These are phyloP conservation scores for Prunella vulgaris DNA, from an alignment of 257 asterid genomes.

Conservation along the genomic window DNA sequence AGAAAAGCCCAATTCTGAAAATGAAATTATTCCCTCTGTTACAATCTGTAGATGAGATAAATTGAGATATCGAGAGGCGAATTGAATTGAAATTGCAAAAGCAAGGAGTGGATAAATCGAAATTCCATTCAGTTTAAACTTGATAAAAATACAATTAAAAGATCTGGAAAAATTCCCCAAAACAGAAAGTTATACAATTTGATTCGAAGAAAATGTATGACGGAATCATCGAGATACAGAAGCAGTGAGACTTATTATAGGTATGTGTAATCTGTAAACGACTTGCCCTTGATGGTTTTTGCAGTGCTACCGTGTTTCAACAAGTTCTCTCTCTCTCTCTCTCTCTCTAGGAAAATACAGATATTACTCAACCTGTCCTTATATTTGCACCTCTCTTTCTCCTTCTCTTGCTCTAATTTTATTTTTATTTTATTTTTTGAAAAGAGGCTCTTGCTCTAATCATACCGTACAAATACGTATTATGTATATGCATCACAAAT, in stretches of 20 bases:
- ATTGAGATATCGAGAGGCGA: slow-evolving; percentile 18
- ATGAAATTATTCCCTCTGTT: slow-evolving; percentile 20
- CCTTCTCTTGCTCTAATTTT: not conserved
- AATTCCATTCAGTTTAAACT: slow-evolving; percentile 14
- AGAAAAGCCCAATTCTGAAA: slow-evolving; percentile 21
- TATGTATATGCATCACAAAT: too few relatives aligned
- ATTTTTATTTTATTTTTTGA: too few relatives aligned
- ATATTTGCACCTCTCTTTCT: slow-evolving; percentile 26
- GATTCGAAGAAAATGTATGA: slow-evolving; percentile 3
- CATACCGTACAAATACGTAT: too few relatives aligned
- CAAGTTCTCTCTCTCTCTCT: not conserved
- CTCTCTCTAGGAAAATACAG: slow-evolving; percentile 24
- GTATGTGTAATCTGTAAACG: not conserved
- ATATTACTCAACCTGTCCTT: slow-evolving; percentile 26
- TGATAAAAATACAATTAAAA: slow-evolving; percentile 9
- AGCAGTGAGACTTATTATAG: slow-evolving; percentile 14
- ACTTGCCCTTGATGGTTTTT: slow-evolving; percentile 30
- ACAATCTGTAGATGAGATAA: slow-evolving; percentile 8
- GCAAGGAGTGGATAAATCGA: slow-evolving; percentile 27
- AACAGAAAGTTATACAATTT: not conserved
- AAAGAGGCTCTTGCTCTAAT: too few relatives aligned
- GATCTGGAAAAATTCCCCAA: slow-evolving; percentile 25
- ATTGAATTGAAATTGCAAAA: slow-evolving; percentile 24
- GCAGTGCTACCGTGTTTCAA: slow-evolving; percentile 35
- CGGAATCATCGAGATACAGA: slow-evolving; percentile 16